Conservation (phyloP, 768 basidiomycete genomes). For the Ramaria sp. region DNA sequence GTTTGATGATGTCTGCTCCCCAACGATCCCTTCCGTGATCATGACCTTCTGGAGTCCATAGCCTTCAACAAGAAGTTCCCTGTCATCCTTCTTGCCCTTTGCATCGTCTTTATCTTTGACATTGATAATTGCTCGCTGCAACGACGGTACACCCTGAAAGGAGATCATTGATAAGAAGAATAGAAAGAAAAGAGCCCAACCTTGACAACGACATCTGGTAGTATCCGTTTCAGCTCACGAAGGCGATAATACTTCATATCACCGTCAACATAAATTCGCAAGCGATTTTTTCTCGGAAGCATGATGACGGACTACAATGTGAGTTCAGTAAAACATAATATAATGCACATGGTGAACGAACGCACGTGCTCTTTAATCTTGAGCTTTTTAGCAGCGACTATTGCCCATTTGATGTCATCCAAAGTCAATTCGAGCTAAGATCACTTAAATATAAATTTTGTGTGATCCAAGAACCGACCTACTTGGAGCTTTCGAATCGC, state of each 20-base stretch:
- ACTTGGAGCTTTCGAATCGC: slow-evolving; percentile 87
- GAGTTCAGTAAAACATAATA: neutral
- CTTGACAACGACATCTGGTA: slow-evolving; percentile 87
- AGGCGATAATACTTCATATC: slow-evolving; percentile 74
- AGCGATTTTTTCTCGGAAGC: slow-evolving; percentile 59
- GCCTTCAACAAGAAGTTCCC: slow-evolving; percentile 92
- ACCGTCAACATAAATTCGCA: slow-evolving; percentile 72
- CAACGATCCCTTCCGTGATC: slow-evolving; percentile 93
- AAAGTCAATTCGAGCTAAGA: slow-evolving; percentile 80
- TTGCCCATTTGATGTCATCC: slow-evolving; percentile 89
- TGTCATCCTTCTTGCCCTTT: slow-evolving; percentile 75
- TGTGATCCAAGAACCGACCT: slow-evolving; percentile 8
- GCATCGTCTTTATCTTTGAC: slow-evolving; percentile 82
- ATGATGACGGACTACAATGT: slow-evolving; percentile 56
- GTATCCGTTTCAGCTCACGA: slow-evolving; percentile 73
- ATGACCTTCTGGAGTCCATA: slow-evolving; percentile 96
- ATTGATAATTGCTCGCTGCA: slow-evolving; percentile 91
- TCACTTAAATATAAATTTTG: neutral
- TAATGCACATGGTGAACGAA: neutral
- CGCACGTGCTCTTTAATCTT: slow-evolving; percentile 82
- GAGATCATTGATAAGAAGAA: neutral
- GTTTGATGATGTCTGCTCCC: slow-evolving; percentile 87
- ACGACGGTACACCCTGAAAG: slow-evolving; percentile 67
- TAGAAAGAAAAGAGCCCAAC: slow-evolving; percentile 24
- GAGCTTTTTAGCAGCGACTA: slow-evolving; percentile 76